Evolutionary conservation across 1,139 yeast genomes (phyloP).

Genomic region (Pichia norvegensis): DNA sequence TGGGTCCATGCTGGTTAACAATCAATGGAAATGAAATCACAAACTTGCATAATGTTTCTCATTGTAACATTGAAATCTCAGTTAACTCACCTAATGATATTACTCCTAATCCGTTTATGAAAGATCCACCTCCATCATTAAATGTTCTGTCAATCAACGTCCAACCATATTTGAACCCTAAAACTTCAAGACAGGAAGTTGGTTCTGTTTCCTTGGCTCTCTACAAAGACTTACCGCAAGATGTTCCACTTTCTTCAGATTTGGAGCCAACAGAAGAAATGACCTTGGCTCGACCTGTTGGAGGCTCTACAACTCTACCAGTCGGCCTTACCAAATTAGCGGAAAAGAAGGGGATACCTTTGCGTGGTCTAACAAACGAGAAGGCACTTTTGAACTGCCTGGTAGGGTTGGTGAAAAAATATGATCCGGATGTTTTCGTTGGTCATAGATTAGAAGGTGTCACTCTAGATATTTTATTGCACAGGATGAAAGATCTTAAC

Average conservation of each 20-base stretch:
- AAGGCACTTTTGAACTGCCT: constrained; percentile 65
- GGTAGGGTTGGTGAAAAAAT: constrained; percentile 58
- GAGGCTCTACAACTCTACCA: constrained; percentile 52
- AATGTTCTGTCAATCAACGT: constrained; percentile 70
- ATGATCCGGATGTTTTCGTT: constrained; percentile 84
- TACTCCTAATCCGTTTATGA: constrained; percentile 37
- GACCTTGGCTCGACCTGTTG: constrained; percentile 74
- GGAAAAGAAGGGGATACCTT: constrained; percentile 38
- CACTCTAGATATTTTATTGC: constrained; percentile 72
- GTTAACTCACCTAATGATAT: constrained; percentile 45
- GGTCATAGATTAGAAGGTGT: constrained; percentile 83
- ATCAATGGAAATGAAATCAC: constrained; percentile 56
- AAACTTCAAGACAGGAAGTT: constrained; percentile 74
- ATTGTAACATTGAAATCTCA: constrained; percentile 70
- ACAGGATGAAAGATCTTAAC: constrained; percentile 68
- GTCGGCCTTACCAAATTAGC: constrained; percentile 62
- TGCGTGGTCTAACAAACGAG: constrained; percentile 65
- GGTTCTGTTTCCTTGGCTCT: constrained; percentile 76
- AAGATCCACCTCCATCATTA: constrained; percentile 49
- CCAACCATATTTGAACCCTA: constrained; percentile 68
- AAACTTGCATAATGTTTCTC: constrained; percentile 60
- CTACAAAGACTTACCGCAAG: constrained; percentile 60
- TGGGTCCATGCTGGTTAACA: constrained; percentile 98
- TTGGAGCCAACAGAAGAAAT: constrained; percentile 47
- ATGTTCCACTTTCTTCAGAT: constrained; percentile 54